Evolutionary conservation across 352 stramenopile genomes (phyloP).

Genomic region (Salisapilia sapeloensis): DNA sequence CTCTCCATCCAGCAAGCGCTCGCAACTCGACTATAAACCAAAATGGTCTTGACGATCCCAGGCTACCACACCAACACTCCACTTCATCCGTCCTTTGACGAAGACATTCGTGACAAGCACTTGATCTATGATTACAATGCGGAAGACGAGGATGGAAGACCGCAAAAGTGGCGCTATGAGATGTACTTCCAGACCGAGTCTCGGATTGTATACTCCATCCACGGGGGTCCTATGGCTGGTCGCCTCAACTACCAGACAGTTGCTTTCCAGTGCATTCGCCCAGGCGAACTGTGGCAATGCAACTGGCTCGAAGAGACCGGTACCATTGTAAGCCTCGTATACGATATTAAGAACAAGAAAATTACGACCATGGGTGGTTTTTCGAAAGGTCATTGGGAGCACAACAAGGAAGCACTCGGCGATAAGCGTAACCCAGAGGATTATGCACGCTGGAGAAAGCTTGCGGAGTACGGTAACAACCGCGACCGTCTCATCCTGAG

Average conservation of each 20-base stretch:
- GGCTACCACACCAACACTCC: conserved; percentile 39
- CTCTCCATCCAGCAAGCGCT: too few species aligned
- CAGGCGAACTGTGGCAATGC: conserved; percentile 36
- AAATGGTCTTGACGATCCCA: too few species aligned
- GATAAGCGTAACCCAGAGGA: conserved; percentile 40
- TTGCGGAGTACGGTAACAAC: conserved; percentile 23
- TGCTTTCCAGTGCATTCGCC: conserved; percentile 32
- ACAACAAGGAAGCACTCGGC: conserved; percentile 20
- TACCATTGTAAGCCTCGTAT: conserved; percentile 30
- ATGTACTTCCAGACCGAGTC: conserved; percentile 42
- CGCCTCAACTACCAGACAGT: conserved; percentile 42
- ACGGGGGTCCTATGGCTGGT: conserved; percentile 29
- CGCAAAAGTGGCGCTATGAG: conserved; percentile 40
- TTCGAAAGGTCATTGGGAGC: conserved; percentile 37
- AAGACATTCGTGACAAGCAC: conserved; percentile 34
- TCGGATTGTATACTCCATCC: conserved; percentile 38
- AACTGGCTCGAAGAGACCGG: conserved; percentile 44
- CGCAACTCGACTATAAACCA: too few species aligned
- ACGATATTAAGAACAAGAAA: conserved; percentile 27
- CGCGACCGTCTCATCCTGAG: conserved; percentile 26
- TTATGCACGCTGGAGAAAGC: conserved; percentile 29
- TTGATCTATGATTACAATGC: conserved; percentile 36
- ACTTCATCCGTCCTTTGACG: conserved; percentile 29
- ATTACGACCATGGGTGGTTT: conserved; percentile 35
- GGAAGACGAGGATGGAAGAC: conserved; percentile 15